Evolutionary conservation across 352 stramenopile species (phyloP), one percentile per base, ranked within the genome.

Genomic region (Halophytophthora batemanensis): DNA sequence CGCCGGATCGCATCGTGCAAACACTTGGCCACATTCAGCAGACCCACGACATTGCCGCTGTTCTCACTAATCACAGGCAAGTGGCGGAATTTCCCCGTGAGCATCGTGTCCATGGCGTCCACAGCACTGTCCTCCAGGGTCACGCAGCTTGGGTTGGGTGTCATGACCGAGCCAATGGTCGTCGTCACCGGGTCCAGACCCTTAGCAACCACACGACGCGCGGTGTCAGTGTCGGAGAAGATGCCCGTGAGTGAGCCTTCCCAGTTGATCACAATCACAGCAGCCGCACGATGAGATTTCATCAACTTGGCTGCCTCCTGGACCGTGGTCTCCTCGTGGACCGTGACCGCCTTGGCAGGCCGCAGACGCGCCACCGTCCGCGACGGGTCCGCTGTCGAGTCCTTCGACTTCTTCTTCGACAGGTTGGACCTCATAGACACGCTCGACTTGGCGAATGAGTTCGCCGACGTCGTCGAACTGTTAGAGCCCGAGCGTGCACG

Each of bases 11-110:
- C 96, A 76, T 99, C 96, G 66, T 98, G 96, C 45, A 99, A 64
- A 53, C 96, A 99, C 73, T 99, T 98, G 1, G 94, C 94, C 45
- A 99, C 98, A 56, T 99, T 98, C 11, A 99, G 74, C 11, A 99
- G 56, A 11, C 97, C 97, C 13, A 97, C 89, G 34, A 99, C 94
- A 18, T 77, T 82, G 7, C 83, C 86, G 19, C 64, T 83, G 33
- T 80, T 57, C 8, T 71, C 68, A 45, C 83, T 92, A 5, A 98
- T 78, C 0, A 99, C 97, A 18, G 97, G 97, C 36, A 99, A 74
- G 57, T 99, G 96, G 21, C 94, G 91, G 73, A 99, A 99, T n/a
- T 80, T 82, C 6, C 86, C 86, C 7, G 65, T 87, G 17, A 96
- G 66, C 86, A 96, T 96, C 42, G 74, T 93, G 44, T 93, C 77